Base-by-base conservation (phyloP, 2,329 filamentous ascomycete species). In the Fusarium proliferatum region DNA sequence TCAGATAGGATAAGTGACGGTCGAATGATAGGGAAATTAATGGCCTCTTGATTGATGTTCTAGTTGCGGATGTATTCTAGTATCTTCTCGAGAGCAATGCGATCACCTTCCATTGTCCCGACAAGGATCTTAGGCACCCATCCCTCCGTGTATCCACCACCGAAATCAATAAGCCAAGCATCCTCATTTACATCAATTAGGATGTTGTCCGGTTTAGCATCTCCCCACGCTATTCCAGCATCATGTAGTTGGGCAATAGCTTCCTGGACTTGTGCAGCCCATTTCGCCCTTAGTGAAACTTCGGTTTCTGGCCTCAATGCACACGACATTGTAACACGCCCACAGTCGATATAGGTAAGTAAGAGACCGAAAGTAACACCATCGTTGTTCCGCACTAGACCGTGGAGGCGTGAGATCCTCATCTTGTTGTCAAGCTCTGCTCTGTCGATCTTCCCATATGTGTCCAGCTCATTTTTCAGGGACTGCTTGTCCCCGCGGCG, bases 81-180 rank as follows among this genome's bases (percentile, higher is more conserved):
- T 34, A 34, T 51, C 30, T 19, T 51, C 30, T 34, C 8, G 0
- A 51, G 30, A 34, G 48, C 48, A 23, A 51, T 6, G 6, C n/a
- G 8, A 34, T 66, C 63, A 5, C 63, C 63, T 9, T 66, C 30
- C 0, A 38, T 7, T 7, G 23, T 66, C 11, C 36, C 63, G 1
- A 3, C 10, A 33, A 36, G 28, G 5, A 1, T 21, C 19, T 42
- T 38, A 0, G 36, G 41, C 17, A 66, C 49, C 59, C 49, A 66
- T n/a, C 49, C 59, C 21, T 19, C 28, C 0, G 59, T 66, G 9
- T 57, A 66, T 3, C 63, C 23, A 17, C 63, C 63, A 13, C 59
- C 59, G 19, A 66, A 64, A 26, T 57, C 59, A 42, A 42, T 41
- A 38, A 66, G 16, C 59, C 63, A 66, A 26, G 63, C 49, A 49